phyloP scores from a whole-genome alignment of 768 basidiomycete genomes.

The Phallus indusiatus region DNA sequence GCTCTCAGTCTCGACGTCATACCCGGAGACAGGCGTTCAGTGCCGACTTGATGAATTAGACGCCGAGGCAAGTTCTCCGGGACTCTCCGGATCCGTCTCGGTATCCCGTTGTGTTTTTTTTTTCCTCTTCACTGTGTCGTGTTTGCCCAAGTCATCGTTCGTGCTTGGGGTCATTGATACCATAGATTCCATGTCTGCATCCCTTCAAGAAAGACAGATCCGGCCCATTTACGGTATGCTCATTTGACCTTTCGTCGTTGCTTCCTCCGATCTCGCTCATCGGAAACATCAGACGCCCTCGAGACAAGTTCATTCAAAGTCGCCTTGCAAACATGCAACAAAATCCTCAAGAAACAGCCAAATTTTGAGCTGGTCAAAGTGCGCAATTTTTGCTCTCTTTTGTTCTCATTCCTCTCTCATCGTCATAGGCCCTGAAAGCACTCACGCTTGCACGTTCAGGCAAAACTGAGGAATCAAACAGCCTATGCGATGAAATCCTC shows the following conservation, averaged over 20 bases:
- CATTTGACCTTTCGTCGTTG: not conserved
- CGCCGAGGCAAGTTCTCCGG: not conserved
- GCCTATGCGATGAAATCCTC: constrained; percentile 73
- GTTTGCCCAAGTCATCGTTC: not conserved
- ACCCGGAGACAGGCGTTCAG: too few relatives aligned
- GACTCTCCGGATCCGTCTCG: not conserved
- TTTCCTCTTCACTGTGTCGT: not conserved
- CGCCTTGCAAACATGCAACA: constrained; percentile 77
- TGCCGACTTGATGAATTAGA: too few relatives aligned
- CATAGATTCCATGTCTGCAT: not conserved
- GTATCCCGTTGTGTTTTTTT: not conserved
- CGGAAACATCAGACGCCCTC: constrained; percentile 52
- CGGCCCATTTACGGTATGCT: constrained; percentile 73
- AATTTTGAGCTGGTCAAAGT: constrained; percentile 67
- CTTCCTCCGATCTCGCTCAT: not conserved
- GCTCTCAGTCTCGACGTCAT: too few relatives aligned
- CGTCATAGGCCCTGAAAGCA: constrained; percentile 64
- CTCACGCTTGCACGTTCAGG: constrained; percentile 76
- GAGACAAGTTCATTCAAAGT: constrained; percentile 84
- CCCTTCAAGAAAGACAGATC: constrained; percentile 58
- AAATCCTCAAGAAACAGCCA: constrained; percentile 79
- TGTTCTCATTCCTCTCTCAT: constrained; percentile 5
- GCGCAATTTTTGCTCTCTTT: not conserved
- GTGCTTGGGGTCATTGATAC: not conserved
- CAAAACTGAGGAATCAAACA: constrained; percentile 76